These are phyloP conservation scores for Pholiota adiposa DNA, from an alignment of 1,284 basidiomycete genomes.

Conservation along the genomic window DNA sequence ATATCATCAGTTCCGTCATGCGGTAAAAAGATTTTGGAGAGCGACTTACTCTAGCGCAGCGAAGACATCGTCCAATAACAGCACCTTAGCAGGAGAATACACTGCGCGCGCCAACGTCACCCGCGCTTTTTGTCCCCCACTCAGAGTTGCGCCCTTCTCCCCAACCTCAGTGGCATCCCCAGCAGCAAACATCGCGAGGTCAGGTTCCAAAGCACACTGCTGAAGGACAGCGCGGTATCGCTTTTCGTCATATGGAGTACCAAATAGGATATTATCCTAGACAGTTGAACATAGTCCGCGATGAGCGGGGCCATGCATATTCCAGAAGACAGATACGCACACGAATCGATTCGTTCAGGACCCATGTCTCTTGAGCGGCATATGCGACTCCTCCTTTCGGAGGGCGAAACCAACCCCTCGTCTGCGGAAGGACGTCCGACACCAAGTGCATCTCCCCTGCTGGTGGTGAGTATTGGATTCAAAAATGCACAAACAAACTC, in stretches of 20 bases:
- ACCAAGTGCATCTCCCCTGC: constrained; percentile 7
- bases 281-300: too few relatives aligned
- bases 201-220: constrained; percentile 4
- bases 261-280: not conserved
- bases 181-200: not conserved
- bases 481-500: constrained; percentile 55
- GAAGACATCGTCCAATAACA: constrained; percentile 4
- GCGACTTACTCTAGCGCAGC: constrained; percentile 2
- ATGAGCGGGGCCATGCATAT: too few relatives aligned
- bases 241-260: not conserved
- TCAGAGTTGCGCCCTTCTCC: constrained; percentile 4
- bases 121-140: constrained; percentile 4
- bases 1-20: not conserved
- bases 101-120: constrained; percentile 5
- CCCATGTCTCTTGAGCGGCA: constrained; percentile 12
- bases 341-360: constrained; percentile 9
- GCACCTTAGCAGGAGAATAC: not conserved
- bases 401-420: not conserved
- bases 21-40: not conserved
- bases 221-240: not conserved
- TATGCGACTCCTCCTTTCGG: constrained; percentile 4
- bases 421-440: not conserved
- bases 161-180: constrained; percentile 5
- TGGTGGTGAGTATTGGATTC: not conserved
- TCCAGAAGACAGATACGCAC: not conserved